These are phyloP conservation scores for Xylaria sp. DNA, from an alignment of 2,329 filamentous ascomycete genomes.

Conservation along the genomic window DNA sequence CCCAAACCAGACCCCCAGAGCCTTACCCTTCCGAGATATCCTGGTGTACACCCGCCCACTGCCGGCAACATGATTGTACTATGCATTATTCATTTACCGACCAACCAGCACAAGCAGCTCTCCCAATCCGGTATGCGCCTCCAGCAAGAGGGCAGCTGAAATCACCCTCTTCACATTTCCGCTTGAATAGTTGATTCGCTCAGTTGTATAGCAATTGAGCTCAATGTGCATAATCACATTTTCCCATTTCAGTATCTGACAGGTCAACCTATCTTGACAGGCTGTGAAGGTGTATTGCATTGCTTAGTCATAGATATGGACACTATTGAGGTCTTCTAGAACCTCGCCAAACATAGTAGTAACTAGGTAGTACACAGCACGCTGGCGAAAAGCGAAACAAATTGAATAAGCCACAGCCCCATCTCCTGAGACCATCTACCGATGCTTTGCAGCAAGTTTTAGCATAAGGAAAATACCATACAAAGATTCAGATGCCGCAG, in stretches of 20 bases:
- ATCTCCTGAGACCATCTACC: neutral
- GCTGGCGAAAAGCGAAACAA: neutral
- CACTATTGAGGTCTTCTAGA: neutral
- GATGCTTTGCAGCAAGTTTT: constrained; percentile 14
- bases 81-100: constrained; percentile 10
- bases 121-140: constrained; percentile 32
- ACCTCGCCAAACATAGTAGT: neutral
- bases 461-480: neutral
- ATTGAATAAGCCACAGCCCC: neutral
- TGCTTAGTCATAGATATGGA: neutral
- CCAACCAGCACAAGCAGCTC: constrained; percentile 26
- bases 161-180: constrained; percentile 10
- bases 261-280: neutral
- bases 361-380: neutral
- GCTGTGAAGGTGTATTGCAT: neutral
- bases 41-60: constrained; percentile 20
- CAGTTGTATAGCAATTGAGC: constrained; percentile 13
- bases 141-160: constrained; percentile 32
- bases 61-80: constrained; percentile 13
- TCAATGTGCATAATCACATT: constrained; percentile 11
- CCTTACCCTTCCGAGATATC: constrained; percentile 28
- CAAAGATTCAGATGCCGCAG: neutral
- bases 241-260: neutral
- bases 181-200: constrained; percentile 15
- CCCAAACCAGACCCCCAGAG: neutral